Conservation (phyloP, 208 protist genomes). For the Paratrypanosoma confusum region DNA sequence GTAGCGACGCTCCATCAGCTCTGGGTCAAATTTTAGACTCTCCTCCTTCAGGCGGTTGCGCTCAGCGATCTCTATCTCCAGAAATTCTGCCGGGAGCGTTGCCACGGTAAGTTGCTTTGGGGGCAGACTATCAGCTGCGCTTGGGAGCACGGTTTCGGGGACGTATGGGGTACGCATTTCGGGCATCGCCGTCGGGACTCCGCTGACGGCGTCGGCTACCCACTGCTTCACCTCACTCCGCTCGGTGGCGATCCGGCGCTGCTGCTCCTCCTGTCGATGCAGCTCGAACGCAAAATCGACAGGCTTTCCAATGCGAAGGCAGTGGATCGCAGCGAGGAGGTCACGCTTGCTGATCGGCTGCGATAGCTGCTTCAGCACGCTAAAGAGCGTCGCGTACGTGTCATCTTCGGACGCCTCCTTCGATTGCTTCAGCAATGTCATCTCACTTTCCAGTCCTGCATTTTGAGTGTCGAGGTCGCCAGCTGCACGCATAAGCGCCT, state of each 20-base stretch:
- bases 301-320: constrained; percentile 7
- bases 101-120: neutral
- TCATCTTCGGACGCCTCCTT: constrained; percentile 7
- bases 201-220: constrained; percentile 8
- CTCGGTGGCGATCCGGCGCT: constrained; percentile 2
- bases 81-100: constrained; percentile 1
- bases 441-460: constrained; percentile 11
- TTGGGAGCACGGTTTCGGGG: constrained; percentile 2
- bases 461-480: constrained; percentile 5
- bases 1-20: constrained; percentile 16
- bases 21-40: constrained; percentile 8
- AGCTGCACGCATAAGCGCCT: constrained; percentile 14
- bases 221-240: constrained; percentile 16
- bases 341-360: constrained; percentile 7
- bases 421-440: constrained; percentile 8
- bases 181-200: constrained; percentile 7
- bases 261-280: constrained; percentile 8
- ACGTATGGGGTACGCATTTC: constrained; percentile 5
- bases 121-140: neutral
- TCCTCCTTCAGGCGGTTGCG: constrained; percentile 3
- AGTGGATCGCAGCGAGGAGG: constrained; percentile 13
- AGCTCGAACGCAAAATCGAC: constrained; percentile 15
- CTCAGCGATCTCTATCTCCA: constrained; percentile 7
- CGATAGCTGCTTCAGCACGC: constrained; percentile 7
- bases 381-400: constrained; percentile 3